Percentiles rank a stretch among this genome's conserved stretches.
phyloP scores from a whole-genome alignment of 1,284 basidiomycete genomes.

The Coriolopsis trogii region DNA sequence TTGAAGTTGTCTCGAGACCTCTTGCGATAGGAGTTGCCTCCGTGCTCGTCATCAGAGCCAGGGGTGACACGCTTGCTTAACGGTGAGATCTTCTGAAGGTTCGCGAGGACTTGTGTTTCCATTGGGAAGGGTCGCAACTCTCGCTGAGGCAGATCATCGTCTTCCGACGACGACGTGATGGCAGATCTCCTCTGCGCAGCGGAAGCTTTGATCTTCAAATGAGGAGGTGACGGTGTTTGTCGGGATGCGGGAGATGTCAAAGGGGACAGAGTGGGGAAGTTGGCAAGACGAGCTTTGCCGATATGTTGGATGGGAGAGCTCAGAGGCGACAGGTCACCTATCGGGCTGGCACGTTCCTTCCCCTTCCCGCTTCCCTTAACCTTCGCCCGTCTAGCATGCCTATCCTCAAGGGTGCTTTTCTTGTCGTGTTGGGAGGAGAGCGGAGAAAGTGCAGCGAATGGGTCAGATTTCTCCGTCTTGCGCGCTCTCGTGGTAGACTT shows the following conservation, averaged over 20 bases:
- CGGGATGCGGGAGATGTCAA: conserved; percentile 17
- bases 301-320: conserved; percentile 1
- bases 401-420: neutral
- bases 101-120: conserved; percentile 46
- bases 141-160: conserved; percentile 16
- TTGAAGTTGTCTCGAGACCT: conserved; percentile 22
- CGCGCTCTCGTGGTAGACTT: neutral
- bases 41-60: conserved; percentile 35
- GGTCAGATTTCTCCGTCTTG: neutral
- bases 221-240: conserved; percentile 5
- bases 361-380: conserved; percentile 2
- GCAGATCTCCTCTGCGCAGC: neutral
- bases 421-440: conserved; percentile 8
- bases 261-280: conserved; percentile 19
- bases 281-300: neutral
- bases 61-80: conserved; percentile 39
- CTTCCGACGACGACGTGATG: conserved; percentile 15
- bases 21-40: conserved; percentile 32
- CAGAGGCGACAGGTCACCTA: conserved; percentile 13
- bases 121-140: conserved; percentile 51
- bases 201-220: conserved; percentile 2
- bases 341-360: conserved; percentile 1
- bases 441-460: conserved; percentile 11
- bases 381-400: neutral
- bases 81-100: conserved; percentile 33